Conservation (phyloP, 1,284 basidiomycete species). For the Boletellus sp. region DNA sequence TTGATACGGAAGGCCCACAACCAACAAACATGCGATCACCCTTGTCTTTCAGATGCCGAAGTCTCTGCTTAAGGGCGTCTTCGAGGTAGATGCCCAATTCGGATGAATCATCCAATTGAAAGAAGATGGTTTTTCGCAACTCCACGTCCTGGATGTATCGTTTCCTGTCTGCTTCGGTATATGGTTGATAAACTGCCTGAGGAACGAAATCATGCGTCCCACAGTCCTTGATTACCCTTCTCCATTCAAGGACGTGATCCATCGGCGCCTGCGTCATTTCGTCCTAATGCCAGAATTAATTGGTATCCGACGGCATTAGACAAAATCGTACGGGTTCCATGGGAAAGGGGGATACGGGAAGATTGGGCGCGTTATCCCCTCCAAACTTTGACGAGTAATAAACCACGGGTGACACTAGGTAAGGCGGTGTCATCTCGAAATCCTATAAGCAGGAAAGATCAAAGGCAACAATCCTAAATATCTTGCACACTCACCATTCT, state of each 20-base stretch:
- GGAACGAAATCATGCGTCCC: constrained; percentile 50
- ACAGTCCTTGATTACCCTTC: constrained; percentile 20
- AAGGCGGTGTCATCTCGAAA: constrained; percentile 4
- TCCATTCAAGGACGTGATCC: constrained; percentile 30
- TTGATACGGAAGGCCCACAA: constrained; percentile 72
- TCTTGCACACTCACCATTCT: constrained; percentile 11
- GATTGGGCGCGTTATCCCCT: background rate
- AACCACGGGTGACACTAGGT: constrained; percentile 13
- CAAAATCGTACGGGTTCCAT: constrained; percentile 14
- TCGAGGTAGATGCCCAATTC: constrained; percentile 58
- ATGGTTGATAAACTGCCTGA: constrained; percentile 66
- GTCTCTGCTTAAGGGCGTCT: constrained; percentile 46
- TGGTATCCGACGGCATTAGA: background rate
- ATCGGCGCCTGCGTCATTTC: constrained; percentile 19
- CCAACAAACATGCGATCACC: constrained; percentile 64
- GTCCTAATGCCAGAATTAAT: constrained; percentile 22
- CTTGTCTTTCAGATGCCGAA: constrained; percentile 42
- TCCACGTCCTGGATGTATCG: constrained; percentile 68
- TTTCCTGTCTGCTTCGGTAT: constrained; percentile 67
- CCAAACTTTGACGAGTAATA: constrained; percentile 5
- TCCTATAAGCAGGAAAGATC: constrained; percentile 9
- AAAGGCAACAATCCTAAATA: background rate
- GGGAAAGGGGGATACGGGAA: background rate
- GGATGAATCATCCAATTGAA: constrained; percentile 46
- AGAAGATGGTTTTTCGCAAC: constrained; percentile 61